Percentiles rank a stretch among this genome's conserved stretches.
Conservation (phyloP, 495 filamentous ascomycete species). For the Cetradonia linearis region DNA sequence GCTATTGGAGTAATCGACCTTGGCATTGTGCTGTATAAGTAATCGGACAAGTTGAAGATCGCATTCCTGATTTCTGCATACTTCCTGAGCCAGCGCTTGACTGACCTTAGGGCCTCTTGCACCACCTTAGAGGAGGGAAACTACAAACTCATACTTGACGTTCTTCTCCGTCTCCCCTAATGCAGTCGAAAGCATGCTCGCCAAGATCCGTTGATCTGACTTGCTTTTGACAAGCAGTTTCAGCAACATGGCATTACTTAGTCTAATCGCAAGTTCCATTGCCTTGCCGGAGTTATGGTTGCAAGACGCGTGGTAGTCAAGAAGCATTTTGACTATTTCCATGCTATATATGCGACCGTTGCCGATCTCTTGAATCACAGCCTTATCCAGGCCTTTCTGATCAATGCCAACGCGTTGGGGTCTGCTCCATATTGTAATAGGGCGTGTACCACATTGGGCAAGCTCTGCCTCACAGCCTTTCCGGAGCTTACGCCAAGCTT, state of each 20-base stretch:
- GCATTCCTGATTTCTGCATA: background rate
- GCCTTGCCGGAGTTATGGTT: conserved; percentile 14
- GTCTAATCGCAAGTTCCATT: conserved; percentile 15
- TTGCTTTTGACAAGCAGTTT: conserved; percentile 12
- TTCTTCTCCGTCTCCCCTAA: background rate
- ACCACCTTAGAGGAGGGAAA: conserved; percentile 11
- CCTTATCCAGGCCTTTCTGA: conserved; percentile 13
- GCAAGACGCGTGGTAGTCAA: conserved; percentile 14
- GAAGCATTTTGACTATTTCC: conserved; percentile 5
- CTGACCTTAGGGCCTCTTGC: conserved; percentile 14
- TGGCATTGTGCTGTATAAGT: conserved; percentile 13
- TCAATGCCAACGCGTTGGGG: conserved; percentile 16
- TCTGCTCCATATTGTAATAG: conserved; percentile 16
- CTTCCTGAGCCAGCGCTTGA: conserved; percentile 13
- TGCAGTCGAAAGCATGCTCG: conserved; percentile 5
- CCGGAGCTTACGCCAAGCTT: conserved; percentile 11
- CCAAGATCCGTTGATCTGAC: background rate
- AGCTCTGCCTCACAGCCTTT: conserved; percentile 19
- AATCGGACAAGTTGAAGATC: conserved; percentile 13
- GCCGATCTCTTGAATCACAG: conserved; percentile 17
- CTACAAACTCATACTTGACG: conserved; percentile 4
- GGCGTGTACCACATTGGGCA: background rate
- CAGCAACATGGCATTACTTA: background rate
- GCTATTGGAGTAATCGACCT: conserved; percentile 11
- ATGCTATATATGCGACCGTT: background rate